A percentile compares a stretch with the other conserved stretches of the same genome.
Evolutionary conservation across 345 rosid species (phyloP).

Genomic region (Gossypium thurberi): DNA sequence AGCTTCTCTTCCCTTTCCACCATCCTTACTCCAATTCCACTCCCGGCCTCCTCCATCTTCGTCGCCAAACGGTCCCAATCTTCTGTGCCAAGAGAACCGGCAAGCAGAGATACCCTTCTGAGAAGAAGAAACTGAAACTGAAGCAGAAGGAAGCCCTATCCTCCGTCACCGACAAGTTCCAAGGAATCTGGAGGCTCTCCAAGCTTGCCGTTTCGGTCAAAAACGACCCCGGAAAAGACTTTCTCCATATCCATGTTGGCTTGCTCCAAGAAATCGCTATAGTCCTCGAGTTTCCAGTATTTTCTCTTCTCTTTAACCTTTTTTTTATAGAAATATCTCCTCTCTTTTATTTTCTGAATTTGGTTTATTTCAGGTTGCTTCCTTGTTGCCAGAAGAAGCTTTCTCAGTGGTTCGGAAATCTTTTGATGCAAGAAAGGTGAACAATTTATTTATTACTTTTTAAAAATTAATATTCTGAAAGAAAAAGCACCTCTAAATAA

Average conservation of each 20-base stretch:
- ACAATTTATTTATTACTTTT: neutral
- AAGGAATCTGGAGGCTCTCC: constrained; percentile 81
- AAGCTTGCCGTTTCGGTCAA: constrained; percentile 65
- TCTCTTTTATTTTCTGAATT: neutral
- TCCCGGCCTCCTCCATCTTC: constrained; percentile 16
- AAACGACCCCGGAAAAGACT: constrained; percentile 86
- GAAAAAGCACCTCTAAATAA: too few relatives aligned
- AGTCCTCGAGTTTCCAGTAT: constrained; percentile 77
- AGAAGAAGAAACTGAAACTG: constrained; percentile 73
- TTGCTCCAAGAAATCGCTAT: constrained; percentile 75
- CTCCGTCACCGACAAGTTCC: constrained; percentile 54
- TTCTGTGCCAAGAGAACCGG: constrained; percentile 74
- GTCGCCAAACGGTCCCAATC: constrained; percentile 25
- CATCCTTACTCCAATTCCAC: constrained; percentile 8
- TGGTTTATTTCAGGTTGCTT: constrained; percentile 51
- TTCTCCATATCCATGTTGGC: constrained; percentile 50
- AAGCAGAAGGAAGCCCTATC: constrained; percentile 47
- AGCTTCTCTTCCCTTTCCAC: constrained; percentile 18
- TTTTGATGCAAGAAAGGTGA: constrained; percentile 89
- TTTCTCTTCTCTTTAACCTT: neutral
- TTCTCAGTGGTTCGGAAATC: constrained; percentile 83
- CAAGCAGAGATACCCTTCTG: constrained; percentile 83
- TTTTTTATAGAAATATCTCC: neutral
- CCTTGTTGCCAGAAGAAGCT: constrained; percentile 79
- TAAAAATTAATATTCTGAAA: too few relatives aligned